A percentile compares a stretch with the other conserved stretches of the same genome.
phyloP scores from a whole-genome alignment of 495 filamentous ascomycete genomes.

The Geoglossum glabrum region DNA sequence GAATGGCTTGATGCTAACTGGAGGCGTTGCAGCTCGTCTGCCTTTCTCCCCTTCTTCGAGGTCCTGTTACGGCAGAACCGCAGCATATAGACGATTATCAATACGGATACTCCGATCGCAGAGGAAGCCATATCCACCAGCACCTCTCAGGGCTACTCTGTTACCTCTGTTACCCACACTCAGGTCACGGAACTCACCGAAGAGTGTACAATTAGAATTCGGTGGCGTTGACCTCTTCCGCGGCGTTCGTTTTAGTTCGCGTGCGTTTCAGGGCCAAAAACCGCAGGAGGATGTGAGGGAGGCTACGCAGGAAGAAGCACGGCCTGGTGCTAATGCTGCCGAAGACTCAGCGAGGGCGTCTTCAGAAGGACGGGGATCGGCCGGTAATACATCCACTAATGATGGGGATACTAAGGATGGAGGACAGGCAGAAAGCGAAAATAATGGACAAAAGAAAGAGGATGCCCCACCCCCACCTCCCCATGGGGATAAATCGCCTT shows the following conservation, averaged over 20 bases:
- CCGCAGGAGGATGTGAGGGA: constrained; percentile 20
- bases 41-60: background rate
- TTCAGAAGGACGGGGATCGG: constrained; percentile 14
- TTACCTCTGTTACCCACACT: background rate
- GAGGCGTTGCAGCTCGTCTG: background rate
- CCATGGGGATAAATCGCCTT: constrained; percentile 92
- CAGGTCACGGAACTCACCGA: background rate
- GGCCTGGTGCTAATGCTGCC: constrained; percentile 5
- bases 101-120: constrained; percentile 12
- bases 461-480: constrained; percentile 65
- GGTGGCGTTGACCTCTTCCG: background rate
- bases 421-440: constrained; percentile 17
- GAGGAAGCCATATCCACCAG: constrained; percentile 1
- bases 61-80: constrained; percentile 29
- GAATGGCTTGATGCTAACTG: background rate
- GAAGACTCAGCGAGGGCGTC: constrained; percentile 23
- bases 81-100: constrained; percentile 37
- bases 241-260: constrained; percentile 24
- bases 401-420: constrained; percentile 6
- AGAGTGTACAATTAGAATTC: background rate
- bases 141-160: background rate
- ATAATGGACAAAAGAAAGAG: constrained; percentile 50
- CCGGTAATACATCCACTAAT: constrained; percentile 9
- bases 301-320: constrained; percentile 5
- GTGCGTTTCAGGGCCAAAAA: constrained; percentile 23